These are phyloP conservation scores for Venturia carpophila DNA, from an alignment of 2,329 filamentous ascomycete species.

Conservation along the genomic window DNA sequence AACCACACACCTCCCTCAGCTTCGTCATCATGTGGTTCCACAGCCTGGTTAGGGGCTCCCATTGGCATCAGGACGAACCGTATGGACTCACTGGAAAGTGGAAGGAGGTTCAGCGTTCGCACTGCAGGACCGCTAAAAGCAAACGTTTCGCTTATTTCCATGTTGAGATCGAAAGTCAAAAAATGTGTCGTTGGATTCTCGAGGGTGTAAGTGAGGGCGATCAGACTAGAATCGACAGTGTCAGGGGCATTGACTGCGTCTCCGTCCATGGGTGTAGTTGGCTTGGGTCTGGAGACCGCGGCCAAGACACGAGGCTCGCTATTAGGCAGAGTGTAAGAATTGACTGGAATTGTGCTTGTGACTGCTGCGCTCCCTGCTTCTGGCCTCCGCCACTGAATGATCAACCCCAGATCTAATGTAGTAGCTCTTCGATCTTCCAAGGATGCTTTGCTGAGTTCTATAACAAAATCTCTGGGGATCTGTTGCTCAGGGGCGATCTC, in stretches of 20 bases:
- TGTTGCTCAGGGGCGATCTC: slow-evolving; percentile 20
- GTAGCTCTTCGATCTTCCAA: slow-evolving; percentile 69
- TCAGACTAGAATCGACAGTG: slow-evolving; percentile 20
- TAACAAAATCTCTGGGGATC: slow-evolving; percentile 22
- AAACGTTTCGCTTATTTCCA: slow-evolving; percentile 90
- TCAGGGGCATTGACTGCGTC: slow-evolving; percentile 8
- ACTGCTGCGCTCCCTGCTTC: slow-evolving; percentile 38
- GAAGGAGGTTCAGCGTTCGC: slow-evolving; percentile 70
- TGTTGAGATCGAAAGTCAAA: slow-evolving; percentile 80
- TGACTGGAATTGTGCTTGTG: slow-evolving; percentile 64
- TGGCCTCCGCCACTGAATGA: slow-evolving; percentile 67
- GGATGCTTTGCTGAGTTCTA: slow-evolving; percentile 16
- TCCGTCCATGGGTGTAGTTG: slow-evolving; percentile 14
- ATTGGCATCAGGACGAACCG: slow-evolving; percentile 68
- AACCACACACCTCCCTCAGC: slow-evolving; percentile 9
- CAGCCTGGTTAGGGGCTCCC: background rate
- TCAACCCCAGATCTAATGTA: slow-evolving; percentile 64
- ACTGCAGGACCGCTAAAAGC: slow-evolving; percentile 87
- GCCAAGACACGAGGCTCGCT: slow-evolving; percentile 78
- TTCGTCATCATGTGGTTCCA: background rate
- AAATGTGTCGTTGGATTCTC: slow-evolving; percentile 95
- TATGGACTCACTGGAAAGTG: slow-evolving; percentile 67
- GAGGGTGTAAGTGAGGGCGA: slow-evolving; percentile 56
- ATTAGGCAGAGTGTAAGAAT: slow-evolving; percentile 70
- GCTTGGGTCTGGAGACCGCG: slow-evolving; percentile 28